Evolutionary conservation across 1,284 basidiomycete genomes (phyloP), one percentile per base, ranked within the genome.

Genomic region (Rhodotorula sp.): DNA sequence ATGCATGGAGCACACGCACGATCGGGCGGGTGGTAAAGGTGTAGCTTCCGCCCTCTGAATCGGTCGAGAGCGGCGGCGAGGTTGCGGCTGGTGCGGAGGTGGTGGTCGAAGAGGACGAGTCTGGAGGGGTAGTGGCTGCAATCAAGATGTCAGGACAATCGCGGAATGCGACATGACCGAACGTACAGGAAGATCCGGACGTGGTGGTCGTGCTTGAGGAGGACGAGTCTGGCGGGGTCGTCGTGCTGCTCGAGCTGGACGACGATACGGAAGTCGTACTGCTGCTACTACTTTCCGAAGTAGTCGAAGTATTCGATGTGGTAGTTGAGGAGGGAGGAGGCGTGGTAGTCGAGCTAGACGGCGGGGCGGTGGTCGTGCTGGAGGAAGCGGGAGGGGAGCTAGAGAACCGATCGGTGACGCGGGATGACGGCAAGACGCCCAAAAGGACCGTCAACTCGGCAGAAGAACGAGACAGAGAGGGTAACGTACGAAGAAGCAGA

Each of bases 1-100:
- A 27, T 34, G 17, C 27, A 65, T 12, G 17, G 21, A 25, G 7
- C 19, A 12, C 19, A 56, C 71, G 61, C 50, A 73, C 70, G 55
- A 75, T 75, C 17, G 73, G 73, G 8, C 73, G 41, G 0, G 68
- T 72, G 3, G 73, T 75, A 55, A 59, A 72, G 1, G 55, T 55
- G 68, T 67, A 75, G 3, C 22, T 36, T 7, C 65, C 70, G 29
- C 73, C 73, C 19, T 70, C 34, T 0, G 36, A 13, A 32, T 72
- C 73, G 32, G 73, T 72, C 32, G 67, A 69, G 17, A 50, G 51
- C 2, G 58, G 25, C 1, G 68, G 65, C 37, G 55, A 27, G 17
- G 39, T 50, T 17, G 27, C 5, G 34, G 57, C 41, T 6, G 13
- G 19, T 29, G 62, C 19, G 25, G 65, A 29, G 3, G 64, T 65